Base-by-base conservation (phyloP, 2,329 filamentous ascomycete species). In the Lasiodiplodia hormozganensis region DNA sequence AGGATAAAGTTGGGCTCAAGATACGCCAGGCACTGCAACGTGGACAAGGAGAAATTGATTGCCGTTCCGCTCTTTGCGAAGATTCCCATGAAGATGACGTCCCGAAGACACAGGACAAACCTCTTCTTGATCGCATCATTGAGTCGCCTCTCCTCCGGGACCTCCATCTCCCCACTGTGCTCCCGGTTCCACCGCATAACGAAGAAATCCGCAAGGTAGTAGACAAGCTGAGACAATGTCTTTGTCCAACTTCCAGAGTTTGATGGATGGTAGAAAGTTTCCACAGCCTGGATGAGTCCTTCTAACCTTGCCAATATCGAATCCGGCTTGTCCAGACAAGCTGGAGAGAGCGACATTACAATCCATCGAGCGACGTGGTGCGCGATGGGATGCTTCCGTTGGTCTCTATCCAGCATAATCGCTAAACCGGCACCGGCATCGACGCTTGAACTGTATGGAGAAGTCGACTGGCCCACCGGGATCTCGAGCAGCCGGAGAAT, bases 211-310 rank as follows among this genome's bases (percentile, higher is more conserved):
- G 94, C 91, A 6, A 99, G 85, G 79, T 97, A 97, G 77, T 94
- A 94, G 5, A 96, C 92, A 66, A 99, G 85, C 79, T 98, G 95
- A 3, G 94, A 91, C 53, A 99, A 83, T 72, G 95, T 92, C 74
- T 89, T 93, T 1, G 95, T 97, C 96, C 96, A 99, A 16, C 84
- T 84, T 16, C 96, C 96, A 65, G 95, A 92, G 78, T 99, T 99
- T 2, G 96, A 99, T 2, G 96, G 96, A 75, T 99, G 96, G 84
- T 97, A 99, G 80, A 99, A 99, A 0, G 96, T 99, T 79, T 99
- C 96, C 57, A 98, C 91, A 2, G 94, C 96, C 78, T 98, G 92
- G 73, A 99, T 92, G 65, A 99, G 85, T 0, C 93, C 95, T 78
- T 99, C 95, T 5, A 99, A 86, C 72, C 92, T 93, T 40, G 91